These are phyloP conservation scores for Amesomyces nigricolor DNA, from an alignment of 2,329 filamentous ascomycete species.

Conservation along the genomic window DNA sequence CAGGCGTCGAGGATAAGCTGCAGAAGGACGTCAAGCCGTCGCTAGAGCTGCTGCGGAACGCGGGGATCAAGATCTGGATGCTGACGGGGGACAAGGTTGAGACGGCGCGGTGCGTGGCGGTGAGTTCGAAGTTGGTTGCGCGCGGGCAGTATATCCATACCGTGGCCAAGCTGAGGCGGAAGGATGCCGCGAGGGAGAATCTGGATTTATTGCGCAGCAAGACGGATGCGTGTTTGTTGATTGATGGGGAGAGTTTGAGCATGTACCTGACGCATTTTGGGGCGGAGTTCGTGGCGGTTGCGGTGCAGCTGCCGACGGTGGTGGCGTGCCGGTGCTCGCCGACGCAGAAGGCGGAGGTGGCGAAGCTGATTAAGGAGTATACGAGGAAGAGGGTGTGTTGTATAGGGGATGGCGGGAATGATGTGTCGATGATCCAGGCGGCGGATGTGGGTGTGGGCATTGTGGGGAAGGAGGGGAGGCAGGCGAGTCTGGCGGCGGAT, in stretches of 20 bases:
- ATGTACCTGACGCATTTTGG: slow-evolving; percentile 79
- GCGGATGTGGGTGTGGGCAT: slow-evolving; percentile 97
- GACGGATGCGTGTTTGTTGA: slow-evolving; percentile 79
- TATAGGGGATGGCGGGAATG: slow-evolving; percentile 96
- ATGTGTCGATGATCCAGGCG: slow-evolving; percentile 98
- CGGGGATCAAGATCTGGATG: slow-evolving; percentile 99
- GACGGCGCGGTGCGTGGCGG: slow-evolving; percentile 91
- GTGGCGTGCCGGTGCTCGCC: slow-evolving; percentile 96
- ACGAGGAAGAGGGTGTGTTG: slow-evolving; percentile 96
- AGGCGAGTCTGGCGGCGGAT: slow-evolving; percentile 90
- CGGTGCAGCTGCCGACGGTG: slow-evolving; percentile 82
- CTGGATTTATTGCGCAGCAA: slow-evolving; percentile 86
- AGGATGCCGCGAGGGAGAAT: slow-evolving; percentile 79
- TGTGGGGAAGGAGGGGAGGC: slow-evolving; percentile 92
- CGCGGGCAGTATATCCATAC: slow-evolving; percentile 95
- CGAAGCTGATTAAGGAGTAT: slow-evolving; percentile 79
- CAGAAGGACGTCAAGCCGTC: slow-evolving; percentile 95
- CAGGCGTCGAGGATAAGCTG: slow-evolving; percentile 94
- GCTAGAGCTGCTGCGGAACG: slow-evolving; percentile 88
- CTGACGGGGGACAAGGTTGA: slow-evolving; percentile 97
- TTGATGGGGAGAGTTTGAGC: slow-evolving; percentile 86
- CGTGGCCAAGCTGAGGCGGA: slow-evolving; percentile 75
- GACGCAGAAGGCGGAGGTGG: slow-evolving; percentile 93
- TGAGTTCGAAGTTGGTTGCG: slow-evolving; percentile 89
- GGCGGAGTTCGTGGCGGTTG: slow-evolving; percentile 78